Percentiles rank a stretch among this genome's conserved stretches.
phyloP scores from a whole-genome alignment of 805 yeast species.

The Teunomyces kruisii region DNA sequence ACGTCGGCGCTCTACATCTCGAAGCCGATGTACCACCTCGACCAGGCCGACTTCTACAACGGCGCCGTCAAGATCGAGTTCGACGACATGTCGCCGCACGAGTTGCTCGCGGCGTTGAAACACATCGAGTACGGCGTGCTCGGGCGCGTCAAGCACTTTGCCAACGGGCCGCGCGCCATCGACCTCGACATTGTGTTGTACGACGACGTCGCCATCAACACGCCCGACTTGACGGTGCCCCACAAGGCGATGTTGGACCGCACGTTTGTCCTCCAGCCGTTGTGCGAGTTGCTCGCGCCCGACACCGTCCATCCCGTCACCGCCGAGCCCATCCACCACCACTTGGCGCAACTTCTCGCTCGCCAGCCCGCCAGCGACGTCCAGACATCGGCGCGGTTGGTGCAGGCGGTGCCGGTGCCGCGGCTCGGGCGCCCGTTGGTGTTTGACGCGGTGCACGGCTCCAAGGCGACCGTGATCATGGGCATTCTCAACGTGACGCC shows the following conservation, averaged over 20 bases:
- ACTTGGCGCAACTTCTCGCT: conserved; percentile 51
- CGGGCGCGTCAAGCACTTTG: conserved; percentile 70
- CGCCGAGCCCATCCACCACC: conserved; percentile 74
- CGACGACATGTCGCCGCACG: conserved; percentile 54
- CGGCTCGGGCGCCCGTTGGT: conserved; percentile 20
- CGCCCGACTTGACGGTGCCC: conserved; percentile 67
- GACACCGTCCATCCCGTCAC: conserved; percentile 77
- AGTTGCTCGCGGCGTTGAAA: conserved; percentile 61
- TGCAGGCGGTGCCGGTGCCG: conserved; percentile 51
- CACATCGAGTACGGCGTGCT: conserved; percentile 73
- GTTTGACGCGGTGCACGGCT: conserved; percentile 46
- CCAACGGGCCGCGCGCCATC: conserved; percentile 89
- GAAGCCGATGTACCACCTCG: conserved; percentile 85
- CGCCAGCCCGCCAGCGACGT: conserved; percentile 35
- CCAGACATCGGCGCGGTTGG: conserved; percentile 52
- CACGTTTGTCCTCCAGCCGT: conserved; percentile 85
- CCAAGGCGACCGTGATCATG: conserved; percentile 69
- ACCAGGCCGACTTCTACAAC: conserved; percentile 80
- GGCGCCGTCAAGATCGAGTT: conserved; percentile 78
- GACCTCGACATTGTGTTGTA: conserved; percentile 86
- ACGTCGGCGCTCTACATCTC: conserved; percentile 84
- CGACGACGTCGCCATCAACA: conserved; percentile 57
- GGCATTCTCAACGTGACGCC: conserved; percentile 89
- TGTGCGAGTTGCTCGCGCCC: conserved; percentile 76
- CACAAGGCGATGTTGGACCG: conserved; percentile 88